These are phyloP conservation scores for Solanum clarkiae DNA, from an alignment of 257 asterid genomes.

Conservation along the genomic window DNA sequence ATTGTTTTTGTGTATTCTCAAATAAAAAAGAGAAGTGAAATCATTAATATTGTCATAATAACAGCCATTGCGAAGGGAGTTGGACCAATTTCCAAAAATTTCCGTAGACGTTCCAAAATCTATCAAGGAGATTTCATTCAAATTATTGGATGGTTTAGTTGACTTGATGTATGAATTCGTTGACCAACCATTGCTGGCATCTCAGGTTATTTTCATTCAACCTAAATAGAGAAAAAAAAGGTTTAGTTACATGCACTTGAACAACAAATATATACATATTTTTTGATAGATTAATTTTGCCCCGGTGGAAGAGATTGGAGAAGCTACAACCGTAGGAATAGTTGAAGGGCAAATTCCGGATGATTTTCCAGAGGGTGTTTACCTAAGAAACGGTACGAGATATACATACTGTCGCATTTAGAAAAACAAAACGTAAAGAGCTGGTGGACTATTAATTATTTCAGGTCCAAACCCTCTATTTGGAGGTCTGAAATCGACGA, in stretches of 20 bases:
- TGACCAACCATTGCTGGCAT: constrained; percentile 38
- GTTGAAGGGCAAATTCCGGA: constrained; percentile 30
- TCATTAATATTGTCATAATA: no score
- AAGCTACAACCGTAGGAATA: constrained; percentile 5
- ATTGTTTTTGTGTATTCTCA: no score
- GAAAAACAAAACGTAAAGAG: no score
- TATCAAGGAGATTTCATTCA: constrained; percentile 18
- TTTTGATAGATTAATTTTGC: constrained; percentile 38
- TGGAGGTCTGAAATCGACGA: constrained; percentile 28
- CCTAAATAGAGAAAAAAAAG: no score
- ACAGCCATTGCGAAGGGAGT: constrained; percentile 26
- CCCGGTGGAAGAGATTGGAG: constrained; percentile 49
- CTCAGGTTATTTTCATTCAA: constrained; percentile 28
- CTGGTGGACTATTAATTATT: not conserved
- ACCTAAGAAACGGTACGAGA: constrained; percentile 46
- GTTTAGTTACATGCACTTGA: not conserved
- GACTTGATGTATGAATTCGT: constrained; percentile 27
- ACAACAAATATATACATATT: not conserved
- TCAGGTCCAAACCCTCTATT: constrained; percentile 34
- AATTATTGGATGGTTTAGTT: constrained; percentile 32
- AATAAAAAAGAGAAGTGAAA: no score
- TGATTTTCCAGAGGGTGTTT: constrained; percentile 52
- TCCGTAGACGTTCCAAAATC: constrained; percentile 2
- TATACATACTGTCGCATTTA: not conserved
- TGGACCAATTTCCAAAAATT: constrained; percentile 7